These are phyloP conservation scores for Theileria equi DNA, from an alignment of 169 alveolate species.

Conservation along the genomic window DNA sequence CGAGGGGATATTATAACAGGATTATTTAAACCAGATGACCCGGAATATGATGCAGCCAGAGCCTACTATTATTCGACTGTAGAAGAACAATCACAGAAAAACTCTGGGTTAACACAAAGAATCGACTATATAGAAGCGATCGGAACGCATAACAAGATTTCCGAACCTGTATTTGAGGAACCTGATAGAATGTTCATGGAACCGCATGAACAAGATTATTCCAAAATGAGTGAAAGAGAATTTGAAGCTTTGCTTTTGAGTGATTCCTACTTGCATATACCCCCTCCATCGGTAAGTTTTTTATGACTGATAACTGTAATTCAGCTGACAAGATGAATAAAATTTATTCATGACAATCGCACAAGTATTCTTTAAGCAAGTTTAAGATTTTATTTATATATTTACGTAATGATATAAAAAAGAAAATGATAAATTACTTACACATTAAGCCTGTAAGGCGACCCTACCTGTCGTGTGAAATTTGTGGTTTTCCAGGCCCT, in stretches of 20 bases:
- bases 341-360: too few species aligned
- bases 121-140: conserved; percentile 62
- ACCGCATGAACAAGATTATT: neutral
- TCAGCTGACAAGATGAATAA: too few species aligned
- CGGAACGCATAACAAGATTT: conserved; percentile 20
- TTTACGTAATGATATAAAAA: too few species aligned
- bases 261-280: conserved; percentile 36
- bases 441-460: too few species aligned
- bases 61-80: conserved; percentile 45
- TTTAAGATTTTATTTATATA: too few species aligned
- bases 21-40: conserved; percentile 48
- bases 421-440: too few species aligned
- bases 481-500: too few species aligned
- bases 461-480: too few species aligned
- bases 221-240: conserved; percentile 44
- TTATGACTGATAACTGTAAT: too few species aligned
- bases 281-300: conserved; percentile 52
- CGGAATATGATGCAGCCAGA: conserved; percentile 55
- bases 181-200: neutral
- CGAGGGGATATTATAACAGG: conserved; percentile 56
- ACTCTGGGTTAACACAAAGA: conserved; percentile 57
- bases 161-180: neutral
- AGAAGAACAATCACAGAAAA: neutral
- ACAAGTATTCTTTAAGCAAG: too few species aligned
- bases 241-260: conserved; percentile 57